Base-by-base conservation (phyloP, 2,329 filamentous ascomycete species). In the Xylaria sp. region DNA sequence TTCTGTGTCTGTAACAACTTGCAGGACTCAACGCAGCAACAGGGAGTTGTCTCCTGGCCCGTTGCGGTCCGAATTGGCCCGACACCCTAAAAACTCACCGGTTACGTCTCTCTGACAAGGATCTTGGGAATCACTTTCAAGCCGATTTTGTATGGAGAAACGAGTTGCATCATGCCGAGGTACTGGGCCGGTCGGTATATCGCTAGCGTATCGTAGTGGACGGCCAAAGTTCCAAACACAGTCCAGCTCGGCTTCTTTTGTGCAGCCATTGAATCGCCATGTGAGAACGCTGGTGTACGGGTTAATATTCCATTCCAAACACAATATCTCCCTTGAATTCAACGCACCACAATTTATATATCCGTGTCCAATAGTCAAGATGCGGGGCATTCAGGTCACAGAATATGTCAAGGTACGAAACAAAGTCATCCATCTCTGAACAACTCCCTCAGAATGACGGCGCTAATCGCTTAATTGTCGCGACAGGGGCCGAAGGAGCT, bases 401-500 rank as follows among this genome's bases (percentile, higher is more conserved):
- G 78, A 89, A 80, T 91, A 91, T 70, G 86, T 91, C 75, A 86
- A 89, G 78, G 88, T 89, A 77, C 66, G 68, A 46, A 42, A 13
- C 55, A 59, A 13, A 10, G 55, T 2, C 7, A n/a, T 11, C 30
- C 49, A 4, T 4, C 23, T 16, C 23, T 7, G 4, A 16, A 2
- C 49, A n/a, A n/a, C 13, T 19, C 23, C 6, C 16, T 30, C 7
- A 3, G 4, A 39, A 1, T 3, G n/a, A 35, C 18, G 30, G 37
- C 34, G 37, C 4, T 37, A 46, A 58, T 7, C 54, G 10, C 42
- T 6, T 34, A 51, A 35, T n/a, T 30, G 11, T 18, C 23, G 23
- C 23, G 3, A 16, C 62, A 94, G 89, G 87, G 86, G 39, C 91
- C 92, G 1, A 79, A 86, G 63, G 90, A 94, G 71, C 90, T 97